Conservation (phyloP, 257 asterid species). For the Datura wrightii region DNA sequence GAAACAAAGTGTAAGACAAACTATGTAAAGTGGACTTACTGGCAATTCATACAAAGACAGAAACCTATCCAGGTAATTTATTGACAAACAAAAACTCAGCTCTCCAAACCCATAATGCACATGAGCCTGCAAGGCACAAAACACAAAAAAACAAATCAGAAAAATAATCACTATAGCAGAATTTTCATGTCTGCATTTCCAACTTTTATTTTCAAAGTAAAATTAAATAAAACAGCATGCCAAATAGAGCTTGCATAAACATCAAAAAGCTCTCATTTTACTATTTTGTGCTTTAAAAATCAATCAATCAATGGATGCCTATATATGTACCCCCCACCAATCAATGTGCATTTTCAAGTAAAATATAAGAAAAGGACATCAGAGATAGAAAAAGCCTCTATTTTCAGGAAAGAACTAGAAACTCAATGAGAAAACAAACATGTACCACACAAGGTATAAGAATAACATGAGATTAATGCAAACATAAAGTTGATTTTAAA, state of each 20-base stretch:
- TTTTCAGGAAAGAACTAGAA: not conserved
- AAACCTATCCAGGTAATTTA: conserved; percentile 51
- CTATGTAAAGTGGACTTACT: conserved; percentile 38
- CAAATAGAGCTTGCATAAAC: not conserved
- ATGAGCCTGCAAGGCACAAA: conserved; percentile 42
- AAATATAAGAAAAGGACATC: not conserved
- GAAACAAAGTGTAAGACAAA: conserved; percentile 24
- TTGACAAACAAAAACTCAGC: conserved; percentile 41
- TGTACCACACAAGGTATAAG: not conserved
- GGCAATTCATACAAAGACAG: conserved; percentile 45
- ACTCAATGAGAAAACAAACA: not conserved
- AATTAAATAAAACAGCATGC: not conserved
- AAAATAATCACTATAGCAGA: not conserved
- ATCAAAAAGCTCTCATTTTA: not conserved
- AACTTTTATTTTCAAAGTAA: not conserved
- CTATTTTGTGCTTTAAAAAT: not conserved
- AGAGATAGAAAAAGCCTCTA: not conserved
- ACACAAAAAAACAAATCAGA: conserved; percentile 5
- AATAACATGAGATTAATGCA: conserved; percentile 19
- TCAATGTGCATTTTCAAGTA: conserved; percentile 22
- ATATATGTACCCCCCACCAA: not conserved
- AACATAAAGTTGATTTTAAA: not conserved
- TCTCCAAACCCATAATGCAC: conserved; percentile 47
- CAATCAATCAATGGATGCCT: not conserved
- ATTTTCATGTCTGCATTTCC: not conserved